Evolutionary conservation across 257 asterid genomes (phyloP).

Genomic region (Solanum okadae): DNA sequence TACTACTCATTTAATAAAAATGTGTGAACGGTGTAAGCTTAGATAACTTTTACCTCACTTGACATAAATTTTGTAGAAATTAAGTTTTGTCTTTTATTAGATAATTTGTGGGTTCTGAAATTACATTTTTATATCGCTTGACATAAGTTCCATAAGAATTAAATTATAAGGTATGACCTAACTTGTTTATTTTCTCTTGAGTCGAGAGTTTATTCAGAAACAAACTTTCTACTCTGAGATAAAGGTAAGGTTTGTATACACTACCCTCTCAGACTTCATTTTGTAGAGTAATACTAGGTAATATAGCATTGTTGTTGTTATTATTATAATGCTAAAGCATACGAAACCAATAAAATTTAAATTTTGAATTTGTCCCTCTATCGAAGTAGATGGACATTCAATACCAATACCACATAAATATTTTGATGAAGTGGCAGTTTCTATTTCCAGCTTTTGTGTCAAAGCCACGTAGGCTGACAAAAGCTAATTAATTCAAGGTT

Average conservation of each 20-base stretch:
- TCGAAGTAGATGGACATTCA: neutral
- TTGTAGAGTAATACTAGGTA: too few relatives aligned
- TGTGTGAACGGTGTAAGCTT: neutral
- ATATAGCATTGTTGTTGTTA: too few relatives aligned
- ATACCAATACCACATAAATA: neutral
- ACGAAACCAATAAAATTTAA: neutral
- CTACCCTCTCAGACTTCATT: neutral
- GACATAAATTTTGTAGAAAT: too few relatives aligned
- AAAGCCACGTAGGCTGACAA: neutral
- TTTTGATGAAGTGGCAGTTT: neutral
- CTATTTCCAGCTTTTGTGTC: neutral
- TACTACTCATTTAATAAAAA: too few relatives aligned
- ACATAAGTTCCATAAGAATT: neutral
- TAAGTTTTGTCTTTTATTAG: too few relatives aligned
- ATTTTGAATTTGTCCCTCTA: too few relatives aligned
- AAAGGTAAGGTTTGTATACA: too few relatives aligned
- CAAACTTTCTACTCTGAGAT: too few relatives aligned
- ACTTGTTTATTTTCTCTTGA: neutral
- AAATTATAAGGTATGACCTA: too few relatives aligned
- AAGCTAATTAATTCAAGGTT: neutral
- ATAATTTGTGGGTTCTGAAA: neutral
- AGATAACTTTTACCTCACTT: too few relatives aligned
- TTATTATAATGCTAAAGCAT: too few relatives aligned
- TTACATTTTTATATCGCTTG: neutral
- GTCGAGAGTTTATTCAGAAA: neutral